Evolutionary conservation across 2,329 filamentous ascomycete genomes (phyloP), one percentile per base, ranked within the genome.

Genomic region (Fusarium denticulatum): DNA sequence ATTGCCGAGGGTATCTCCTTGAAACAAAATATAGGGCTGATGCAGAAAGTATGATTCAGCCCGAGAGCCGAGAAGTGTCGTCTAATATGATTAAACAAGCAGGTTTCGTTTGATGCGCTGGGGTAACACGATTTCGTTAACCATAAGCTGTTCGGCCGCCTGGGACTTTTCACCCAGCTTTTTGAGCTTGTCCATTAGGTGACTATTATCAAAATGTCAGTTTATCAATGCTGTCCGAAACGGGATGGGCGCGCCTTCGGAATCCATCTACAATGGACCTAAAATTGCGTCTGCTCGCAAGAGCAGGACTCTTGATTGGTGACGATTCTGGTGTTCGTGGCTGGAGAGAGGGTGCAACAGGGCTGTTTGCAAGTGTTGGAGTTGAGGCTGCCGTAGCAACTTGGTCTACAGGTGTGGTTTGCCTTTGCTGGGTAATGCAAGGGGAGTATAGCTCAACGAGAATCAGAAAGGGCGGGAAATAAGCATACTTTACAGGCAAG

Each of bases 161-260:
- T 81, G 75, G 4, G 80, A 76, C 56, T 80, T 83, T 57, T 85
- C 84, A 60, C 84, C 84, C 62, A 88, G 75, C 18, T 78, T 81
- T 66, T 86, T 86, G 66, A 90, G 85, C 69, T 88, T 89, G 18
- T 88, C 86, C 60, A 90, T 85, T n/a, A 90, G 81, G 74, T 89
- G 85, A 79, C 87, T 89, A 75, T 66, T 69, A 58, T 69, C 60
- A 61, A 14, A 67, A 60, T 36, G 77, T 84, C 77, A 84, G 81
- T 74, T 71, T 75, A 37, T 64, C 60, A 24, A 81, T 79, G 22
- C 61, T 78, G 58, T 80, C 74, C 22, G 77, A 78, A 12, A 79
- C 75, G 34, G 77, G 75, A 42, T 72, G 79, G 22, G 76, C 76
- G 9, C 67, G 71, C 43, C 80, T 72, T 47, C 77, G 75, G 59